These are phyloP conservation scores for Diplocarpon mali DNA, from an alignment of 2,329 filamentous ascomycete species.

Conservation along the genomic window DNA sequence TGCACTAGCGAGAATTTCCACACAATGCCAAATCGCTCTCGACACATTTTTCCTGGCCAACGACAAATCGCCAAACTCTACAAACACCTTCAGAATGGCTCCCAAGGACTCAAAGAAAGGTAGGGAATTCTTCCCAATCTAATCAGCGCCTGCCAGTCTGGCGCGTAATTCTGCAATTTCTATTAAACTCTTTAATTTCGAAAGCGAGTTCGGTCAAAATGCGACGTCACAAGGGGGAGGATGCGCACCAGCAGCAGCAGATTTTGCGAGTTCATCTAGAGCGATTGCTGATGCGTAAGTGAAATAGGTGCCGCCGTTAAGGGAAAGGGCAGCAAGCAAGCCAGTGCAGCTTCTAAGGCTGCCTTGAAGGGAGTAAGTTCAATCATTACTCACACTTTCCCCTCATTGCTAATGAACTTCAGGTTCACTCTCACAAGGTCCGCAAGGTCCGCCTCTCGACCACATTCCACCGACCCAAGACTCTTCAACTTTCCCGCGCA, in stretches of 20 bases:
- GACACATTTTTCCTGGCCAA: neutral
- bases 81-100: conserved; percentile 24
- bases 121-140: conserved; percentile 22
- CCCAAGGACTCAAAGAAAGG: conserved; percentile 28
- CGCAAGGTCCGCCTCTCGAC: conserved; percentile 87
- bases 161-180: conserved; percentile 13
- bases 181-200: conserved; percentile 14
- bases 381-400: conserved; percentile 32
- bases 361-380: conserved; percentile 85
- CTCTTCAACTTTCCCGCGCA: conserved; percentile 75
- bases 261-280: conserved; percentile 63
- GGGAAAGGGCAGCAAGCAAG: conserved; percentile 68
- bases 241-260: conserved; percentile 51
- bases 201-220: conserved; percentile 8
- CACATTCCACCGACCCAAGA: conserved; percentile 97
- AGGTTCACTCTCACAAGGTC: conserved; percentile 73
- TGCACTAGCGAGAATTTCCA: conserved; percentile 3
- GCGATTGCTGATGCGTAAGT: conserved; percentile 61
- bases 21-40: conserved; percentile 6
- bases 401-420: conserved; percentile 26
- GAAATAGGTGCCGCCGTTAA: conserved; percentile 42
- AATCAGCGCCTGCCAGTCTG: conserved; percentile 3
- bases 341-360: conserved; percentile 88
- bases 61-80: conserved; percentile 16
- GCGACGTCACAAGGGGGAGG: conserved; percentile 13